phyloP scores from a whole-genome alignment of 257 asterid species.

The Pogostemon cablin region DNA sequence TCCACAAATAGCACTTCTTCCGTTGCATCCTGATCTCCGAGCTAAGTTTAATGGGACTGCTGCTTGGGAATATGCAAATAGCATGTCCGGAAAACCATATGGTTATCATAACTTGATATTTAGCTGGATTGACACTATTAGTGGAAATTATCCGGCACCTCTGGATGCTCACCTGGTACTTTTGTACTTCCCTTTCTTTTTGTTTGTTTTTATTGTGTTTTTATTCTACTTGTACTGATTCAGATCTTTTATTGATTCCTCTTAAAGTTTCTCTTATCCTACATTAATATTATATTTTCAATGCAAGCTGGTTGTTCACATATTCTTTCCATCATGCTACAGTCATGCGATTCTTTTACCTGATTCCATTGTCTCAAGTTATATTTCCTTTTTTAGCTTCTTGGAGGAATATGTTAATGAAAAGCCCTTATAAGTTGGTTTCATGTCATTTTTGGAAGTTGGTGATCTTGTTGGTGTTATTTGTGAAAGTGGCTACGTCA shows the following conservation, averaged over 20 bases:
- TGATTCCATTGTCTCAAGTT: not conserved
- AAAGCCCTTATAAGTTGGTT: conserved; percentile 10
- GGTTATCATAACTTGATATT: conserved; percentile 93
- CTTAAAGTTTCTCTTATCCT: conserved; percentile 17
- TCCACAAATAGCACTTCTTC: conserved; percentile 90
- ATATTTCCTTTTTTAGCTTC: conserved; percentile 1
- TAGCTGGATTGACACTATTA: conserved; percentile 93
- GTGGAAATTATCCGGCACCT: conserved; percentile 77
- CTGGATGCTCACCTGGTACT: conserved; percentile 88
- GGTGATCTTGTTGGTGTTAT: conserved; percentile 16
- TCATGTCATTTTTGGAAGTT: conserved; percentile 9
- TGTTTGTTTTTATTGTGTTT: not conserved
- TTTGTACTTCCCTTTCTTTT: not conserved
- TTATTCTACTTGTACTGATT: not conserved
- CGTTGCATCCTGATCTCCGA: conserved; percentile 75
- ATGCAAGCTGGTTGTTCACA: conserved; percentile 8
- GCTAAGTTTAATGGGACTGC: conserved; percentile 88
- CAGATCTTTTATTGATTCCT: not conserved
- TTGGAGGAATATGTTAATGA: not conserved
- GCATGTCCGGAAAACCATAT: conserved; percentile 80
- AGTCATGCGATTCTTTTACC: not conserved
- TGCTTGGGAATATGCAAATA: conserved; percentile 90
- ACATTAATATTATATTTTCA: not conserved
- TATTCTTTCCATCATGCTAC: not conserved
- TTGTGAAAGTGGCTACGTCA: not conserved